These are phyloP conservation scores for Lagenidium giganteum DNA, from an alignment of 352 stramenopile genomes.

Conservation along the genomic window DNA sequence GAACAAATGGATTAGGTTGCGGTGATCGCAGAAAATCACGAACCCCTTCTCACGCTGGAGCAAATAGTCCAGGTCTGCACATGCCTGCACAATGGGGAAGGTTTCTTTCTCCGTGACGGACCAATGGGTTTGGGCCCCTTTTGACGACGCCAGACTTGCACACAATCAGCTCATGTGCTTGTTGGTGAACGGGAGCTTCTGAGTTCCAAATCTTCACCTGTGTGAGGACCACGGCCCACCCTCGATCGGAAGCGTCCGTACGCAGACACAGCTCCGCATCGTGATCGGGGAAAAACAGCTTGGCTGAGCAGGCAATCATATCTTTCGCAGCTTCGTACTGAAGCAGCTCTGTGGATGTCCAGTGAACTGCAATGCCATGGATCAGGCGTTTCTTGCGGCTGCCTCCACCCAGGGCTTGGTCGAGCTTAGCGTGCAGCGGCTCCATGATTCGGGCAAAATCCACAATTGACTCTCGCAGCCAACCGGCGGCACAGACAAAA, in stretches of 20 bases:
- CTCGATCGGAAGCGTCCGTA: constrained; percentile 5
- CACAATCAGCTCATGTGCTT: constrained; percentile 14
- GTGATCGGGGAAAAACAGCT: no score
- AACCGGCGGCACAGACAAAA: no score
- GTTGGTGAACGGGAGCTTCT: constrained; percentile 5
- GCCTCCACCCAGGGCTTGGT: no score
- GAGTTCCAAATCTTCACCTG: constrained; percentile 14
- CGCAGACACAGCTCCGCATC: constrained; percentile 9
- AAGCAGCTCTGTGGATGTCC: constrained; percentile 6
- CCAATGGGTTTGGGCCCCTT: constrained; percentile 6
- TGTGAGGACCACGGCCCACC: constrained; percentile 11
- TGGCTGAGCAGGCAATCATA: no score
- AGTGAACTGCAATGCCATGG: background rate
- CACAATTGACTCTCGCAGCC: no score
- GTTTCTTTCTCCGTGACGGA: constrained; percentile 12
- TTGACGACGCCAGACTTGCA: constrained; percentile 14
- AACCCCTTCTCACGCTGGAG: constrained; percentile 6
- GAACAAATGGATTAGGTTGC: constrained; percentile 19
- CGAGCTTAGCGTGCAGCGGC: no score
- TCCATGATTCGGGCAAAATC: no score
- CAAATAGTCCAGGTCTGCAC: constrained; percentile 5
- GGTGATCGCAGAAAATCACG: constrained; percentile 15
- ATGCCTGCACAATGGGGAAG: background rate
- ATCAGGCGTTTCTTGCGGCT: no score
- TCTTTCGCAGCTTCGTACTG: no score